These are phyloP conservation scores for Ilyonectria destructans DNA, from an alignment of 2,329 filamentous ascomycete species.

Conservation along the genomic window DNA sequence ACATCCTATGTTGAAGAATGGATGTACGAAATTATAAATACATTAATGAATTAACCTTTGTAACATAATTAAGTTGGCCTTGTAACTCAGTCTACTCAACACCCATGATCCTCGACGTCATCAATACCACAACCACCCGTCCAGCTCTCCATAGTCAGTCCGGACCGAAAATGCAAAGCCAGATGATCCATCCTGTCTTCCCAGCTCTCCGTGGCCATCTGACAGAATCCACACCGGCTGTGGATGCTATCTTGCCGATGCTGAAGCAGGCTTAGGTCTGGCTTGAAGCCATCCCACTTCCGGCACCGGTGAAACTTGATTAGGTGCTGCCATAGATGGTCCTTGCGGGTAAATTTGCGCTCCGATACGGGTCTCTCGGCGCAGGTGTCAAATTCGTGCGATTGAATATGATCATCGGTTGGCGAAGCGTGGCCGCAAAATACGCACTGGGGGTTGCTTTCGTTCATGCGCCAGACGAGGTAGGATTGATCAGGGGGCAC, in stretches of 20 bases:
- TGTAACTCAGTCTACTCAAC: background rate
- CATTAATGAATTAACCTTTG: too few relatives aligned
- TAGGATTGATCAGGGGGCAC: constrained; percentile 55
- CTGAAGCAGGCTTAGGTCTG: constrained; percentile 54
- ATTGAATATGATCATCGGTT: constrained; percentile 55
- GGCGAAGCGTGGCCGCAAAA: constrained; percentile 57
- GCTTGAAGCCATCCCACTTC: constrained; percentile 66
- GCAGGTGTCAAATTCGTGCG: constrained; percentile 64
- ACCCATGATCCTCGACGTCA: constrained; percentile 34
- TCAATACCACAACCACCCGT: constrained; percentile 45
- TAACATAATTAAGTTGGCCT: too few relatives aligned
- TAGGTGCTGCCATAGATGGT: constrained; percentile 61
- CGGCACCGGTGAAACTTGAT: constrained; percentile 63
- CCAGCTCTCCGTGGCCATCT: constrained; percentile 47
- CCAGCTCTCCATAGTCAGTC: constrained; percentile 51
- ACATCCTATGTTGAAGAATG: too few relatives aligned
- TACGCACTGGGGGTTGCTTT: constrained; percentile 59
- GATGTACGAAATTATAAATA: too few relatives aligned
- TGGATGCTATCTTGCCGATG: constrained; percentile 48
- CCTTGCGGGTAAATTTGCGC: constrained; percentile 60
- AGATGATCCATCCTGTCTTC: constrained; percentile 50
- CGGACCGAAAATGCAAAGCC: constrained; percentile 50
- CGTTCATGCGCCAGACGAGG: constrained; percentile 65
- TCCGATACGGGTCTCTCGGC: constrained; percentile 63
- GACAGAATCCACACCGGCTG: constrained; percentile 53